Evolutionary conservation across 1,284 basidiomycete genomes (phyloP).

Genomic region (Puccinia polysora): DNA sequence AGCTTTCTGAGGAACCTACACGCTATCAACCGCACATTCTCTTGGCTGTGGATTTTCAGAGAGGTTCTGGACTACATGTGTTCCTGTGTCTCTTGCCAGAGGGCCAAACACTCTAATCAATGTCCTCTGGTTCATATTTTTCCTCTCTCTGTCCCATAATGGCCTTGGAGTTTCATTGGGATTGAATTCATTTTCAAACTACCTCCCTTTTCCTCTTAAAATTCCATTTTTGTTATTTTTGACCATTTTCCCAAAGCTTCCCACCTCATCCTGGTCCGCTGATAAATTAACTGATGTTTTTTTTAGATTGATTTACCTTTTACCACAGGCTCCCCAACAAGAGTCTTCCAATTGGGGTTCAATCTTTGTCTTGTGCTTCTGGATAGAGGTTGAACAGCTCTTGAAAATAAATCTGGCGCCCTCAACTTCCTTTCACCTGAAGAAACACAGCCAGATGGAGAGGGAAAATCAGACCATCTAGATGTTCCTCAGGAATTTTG

Average conservation of each 20-base stretch:
- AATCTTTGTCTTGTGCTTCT: background rate
- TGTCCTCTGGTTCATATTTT: constrained; percentile 54
- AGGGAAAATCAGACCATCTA: background rate
- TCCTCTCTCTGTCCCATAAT: constrained; percentile 51
- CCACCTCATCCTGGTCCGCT: background rate
- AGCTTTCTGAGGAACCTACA: constrained; percentile 51
- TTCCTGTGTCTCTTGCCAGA: constrained; percentile 53
- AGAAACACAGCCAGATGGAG: background rate
- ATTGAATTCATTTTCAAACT: constrained; percentile 21
- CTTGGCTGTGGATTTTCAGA: constrained; percentile 48
- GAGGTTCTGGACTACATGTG: constrained; percentile 52
- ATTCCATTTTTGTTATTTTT: constrained; percentile 47
- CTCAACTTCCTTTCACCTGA: background rate
- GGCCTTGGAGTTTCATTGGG: constrained; percentile 42
- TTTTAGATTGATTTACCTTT: background rate
- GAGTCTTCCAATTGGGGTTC: background rate
- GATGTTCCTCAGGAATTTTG: constrained; percentile 48
- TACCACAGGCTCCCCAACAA: background rate
- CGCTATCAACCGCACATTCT: constrained; percentile 52
- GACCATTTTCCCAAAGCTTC: background rate
- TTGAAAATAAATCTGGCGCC: background rate
- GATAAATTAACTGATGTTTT: background rate
- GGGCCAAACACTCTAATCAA: constrained; percentile 52
- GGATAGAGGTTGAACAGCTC: background rate
- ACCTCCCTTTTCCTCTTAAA: background rate